Conservation (phyloP, 2,329 filamentous ascomycete genomes). For the Xylaria sp. region DNA sequence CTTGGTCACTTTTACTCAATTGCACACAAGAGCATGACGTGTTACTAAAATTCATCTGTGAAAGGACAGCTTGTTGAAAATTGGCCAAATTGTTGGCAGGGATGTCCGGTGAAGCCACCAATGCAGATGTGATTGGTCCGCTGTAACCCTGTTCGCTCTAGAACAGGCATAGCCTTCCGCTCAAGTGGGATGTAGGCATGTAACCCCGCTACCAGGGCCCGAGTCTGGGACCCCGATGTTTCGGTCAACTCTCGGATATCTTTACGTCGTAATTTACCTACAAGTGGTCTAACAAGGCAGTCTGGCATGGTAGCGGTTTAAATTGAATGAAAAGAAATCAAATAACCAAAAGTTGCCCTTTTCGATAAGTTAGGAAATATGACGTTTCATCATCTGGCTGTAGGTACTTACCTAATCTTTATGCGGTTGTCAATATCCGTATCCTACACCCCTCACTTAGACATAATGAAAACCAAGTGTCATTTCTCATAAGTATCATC, state of each 20-base stretch:
- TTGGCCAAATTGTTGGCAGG: slow-evolving; percentile 37
- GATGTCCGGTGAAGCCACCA: slow-evolving; percentile 43
- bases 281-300: not conserved
- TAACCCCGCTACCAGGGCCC: slow-evolving; percentile 13
- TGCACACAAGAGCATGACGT: slow-evolving; percentile 41
- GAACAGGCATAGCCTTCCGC: slow-evolving; percentile 29
- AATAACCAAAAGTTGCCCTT: not conserved
- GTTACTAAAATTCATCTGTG: slow-evolving; percentile 37
- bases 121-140: slow-evolving; percentile 45
- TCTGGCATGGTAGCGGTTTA: not conserved
- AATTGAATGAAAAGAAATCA: not conserved
- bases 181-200: not conserved
- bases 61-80: slow-evolving; percentile 47
- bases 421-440: slow-evolving; percentile 8
- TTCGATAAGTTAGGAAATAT: not conserved
- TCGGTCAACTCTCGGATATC: not conserved
- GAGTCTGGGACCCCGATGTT: not conserved
- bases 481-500: not conserved
- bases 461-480: not conserved
- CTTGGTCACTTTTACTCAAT: slow-evolving; percentile 21
- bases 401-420: not conserved
- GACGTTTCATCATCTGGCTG: not conserved
- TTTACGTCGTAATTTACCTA: not conserved
- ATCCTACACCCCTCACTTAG: slow-evolving; percentile 22
- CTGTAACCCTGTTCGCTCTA: slow-evolving; percentile 36